Base-by-base conservation (phyloP, 2,329 filamentous ascomycete genomes). In the Hirsutella minnesotensis region DNA sequence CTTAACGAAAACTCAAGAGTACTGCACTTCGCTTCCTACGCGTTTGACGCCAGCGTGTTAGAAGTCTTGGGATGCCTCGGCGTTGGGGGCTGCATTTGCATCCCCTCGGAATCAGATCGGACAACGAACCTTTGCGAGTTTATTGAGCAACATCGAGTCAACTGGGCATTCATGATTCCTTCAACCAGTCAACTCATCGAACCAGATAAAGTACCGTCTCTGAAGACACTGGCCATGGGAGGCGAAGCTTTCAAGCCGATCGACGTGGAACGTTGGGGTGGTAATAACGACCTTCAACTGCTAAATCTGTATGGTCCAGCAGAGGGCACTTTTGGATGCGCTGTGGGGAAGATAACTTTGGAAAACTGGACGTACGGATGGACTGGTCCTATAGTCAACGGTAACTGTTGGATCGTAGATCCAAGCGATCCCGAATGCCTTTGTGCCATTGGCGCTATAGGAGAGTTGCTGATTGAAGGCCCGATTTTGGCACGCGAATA, bases 401-500 rank as follows among this genome's bases (percentile, higher is more conserved):
- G 43, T 8, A 13, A 21, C 9, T 39, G 43, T 10, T 45, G 43
- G 43, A 18, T 45, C 15, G 36, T 29, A 10, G 31, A 24, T 9
- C 35, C 39, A 4, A 13, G 13, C 5, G 36, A 45, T 22, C 35
- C 35, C 5, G 15, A n/a, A 3, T 20, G 22, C 10, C 39, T 45
- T 12, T 42, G 18, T n/a, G 43, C 54, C 0, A 35, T 52, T 16
- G 50, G 53, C 2, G 41, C 40, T 4, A 30, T 55, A 1, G 57
- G 55, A 5, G 57, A 59, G 38, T 37, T 58, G 8, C 21, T 56
- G 2, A 41, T 59, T 10, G 53, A 58, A 33, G 53, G 55, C 0
- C 51, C 51, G 3, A 39, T 51, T 2, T 43, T 59, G 2, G 48
- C 47, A 3, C 43, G 46, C 2, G 55, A 49, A 5, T 60, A 50